These are phyloP conservation scores for Diaporthe vaccinii DNA, from an alignment of 2,329 filamentous ascomycete genomes.

Conservation along the genomic window DNA sequence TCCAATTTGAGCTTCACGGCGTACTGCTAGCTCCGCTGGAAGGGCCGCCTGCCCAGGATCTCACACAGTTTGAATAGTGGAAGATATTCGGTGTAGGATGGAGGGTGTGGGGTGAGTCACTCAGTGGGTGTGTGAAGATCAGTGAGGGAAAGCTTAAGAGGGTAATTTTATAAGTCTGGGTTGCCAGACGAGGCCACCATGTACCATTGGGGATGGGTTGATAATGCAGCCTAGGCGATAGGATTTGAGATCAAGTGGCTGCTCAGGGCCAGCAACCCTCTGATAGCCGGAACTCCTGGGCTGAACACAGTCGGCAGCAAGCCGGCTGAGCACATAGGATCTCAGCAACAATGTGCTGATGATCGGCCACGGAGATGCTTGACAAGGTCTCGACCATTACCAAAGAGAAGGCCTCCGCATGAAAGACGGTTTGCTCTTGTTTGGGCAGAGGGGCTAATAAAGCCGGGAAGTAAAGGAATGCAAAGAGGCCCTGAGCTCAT, in stretches of 20 bases:
- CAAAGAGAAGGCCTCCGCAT: constrained; percentile 37
- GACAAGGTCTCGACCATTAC: constrained; percentile 30
- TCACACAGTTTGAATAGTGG: constrained; percentile 45
- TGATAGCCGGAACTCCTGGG: constrained; percentile 17
- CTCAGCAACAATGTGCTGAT: constrained; percentile 36
- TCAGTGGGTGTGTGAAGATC: constrained; percentile 52
- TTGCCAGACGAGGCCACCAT: constrained; percentile 39
- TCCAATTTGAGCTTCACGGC: constrained; percentile 48
- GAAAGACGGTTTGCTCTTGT: constrained; percentile 41
- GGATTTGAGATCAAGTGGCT: constrained; percentile 27
- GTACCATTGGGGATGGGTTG: constrained; percentile 35
- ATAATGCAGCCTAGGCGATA: constrained; percentile 21
- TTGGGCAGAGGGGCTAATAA: constrained; percentile 43
- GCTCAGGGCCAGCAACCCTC: constrained; percentile 20
- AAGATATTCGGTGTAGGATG: constrained; percentile 45
- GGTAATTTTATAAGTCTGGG: constrained; percentile 54
- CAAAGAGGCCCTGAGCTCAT: constrained; percentile 20
- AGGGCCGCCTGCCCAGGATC: constrained; percentile 40
- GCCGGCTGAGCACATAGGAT: constrained; percentile 32
- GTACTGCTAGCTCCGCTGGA: background rate
- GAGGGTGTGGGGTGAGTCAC: constrained; percentile 53
- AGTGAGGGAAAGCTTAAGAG: constrained; percentile 55
- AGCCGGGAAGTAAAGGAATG: constrained; percentile 39
- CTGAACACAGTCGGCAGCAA: constrained; percentile 27
- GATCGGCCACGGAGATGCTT: constrained; percentile 33